phyloP scores from a whole-genome alignment of 257 asterid genomes.

The Solanum medicagineum region DNA sequence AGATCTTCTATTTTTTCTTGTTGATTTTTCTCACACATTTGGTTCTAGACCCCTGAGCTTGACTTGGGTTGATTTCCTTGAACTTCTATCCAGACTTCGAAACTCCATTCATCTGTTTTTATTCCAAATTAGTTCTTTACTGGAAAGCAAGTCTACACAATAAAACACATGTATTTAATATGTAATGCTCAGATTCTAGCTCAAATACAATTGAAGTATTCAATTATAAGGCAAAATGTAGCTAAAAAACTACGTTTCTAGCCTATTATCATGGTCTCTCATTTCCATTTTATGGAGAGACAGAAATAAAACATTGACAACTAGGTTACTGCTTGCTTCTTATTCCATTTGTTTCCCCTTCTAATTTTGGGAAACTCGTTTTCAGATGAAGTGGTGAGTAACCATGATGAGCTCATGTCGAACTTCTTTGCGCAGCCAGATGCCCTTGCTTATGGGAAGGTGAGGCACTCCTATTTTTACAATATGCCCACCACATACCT shows the following conservation, averaged over 20 bases:
- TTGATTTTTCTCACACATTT: neutral
- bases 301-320: neutral
- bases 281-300: neutral
- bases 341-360: neutral
- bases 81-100: neutral
- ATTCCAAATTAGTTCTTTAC: neutral
- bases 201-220: neutral
- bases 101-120: neutral
- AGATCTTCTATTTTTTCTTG: neutral
- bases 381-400: conserved; percentile 83
- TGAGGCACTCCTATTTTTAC: neutral
- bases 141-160: neutral
- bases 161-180: neutral
- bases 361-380: conserved; percentile 1
- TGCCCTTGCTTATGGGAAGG: conserved; percentile 99
- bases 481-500: neutral
- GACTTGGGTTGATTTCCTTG: neutral
- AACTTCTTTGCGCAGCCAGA: conserved; percentile 99
- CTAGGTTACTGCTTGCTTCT: neutral
- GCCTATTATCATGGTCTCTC: neutral
- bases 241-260: neutral
- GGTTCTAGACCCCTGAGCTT: neutral
- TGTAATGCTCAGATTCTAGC: neutral
- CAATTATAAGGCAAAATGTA: neutral
- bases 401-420: conserved; percentile 99